Base-by-base conservation (phyloP, 2,329 filamentous ascomycete genomes). In the Aspergillus ustus region DNA sequence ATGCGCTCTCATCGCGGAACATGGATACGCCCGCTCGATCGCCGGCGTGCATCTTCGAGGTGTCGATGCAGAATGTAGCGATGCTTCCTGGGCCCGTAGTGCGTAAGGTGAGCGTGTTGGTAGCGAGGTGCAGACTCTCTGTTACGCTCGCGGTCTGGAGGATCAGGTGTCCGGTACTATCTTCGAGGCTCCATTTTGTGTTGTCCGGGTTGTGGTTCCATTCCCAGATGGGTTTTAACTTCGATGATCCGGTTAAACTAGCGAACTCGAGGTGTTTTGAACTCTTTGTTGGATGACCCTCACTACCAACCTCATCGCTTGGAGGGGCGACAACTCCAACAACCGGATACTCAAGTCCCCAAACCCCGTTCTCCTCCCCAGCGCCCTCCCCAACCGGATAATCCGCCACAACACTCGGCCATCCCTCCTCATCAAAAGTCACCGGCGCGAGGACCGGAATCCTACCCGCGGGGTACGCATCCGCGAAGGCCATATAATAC, bases 271-370 rank as follows among this genome's bases (percentile, higher is more conserved):
- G 15, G 6, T 11, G 13, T 15, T 25, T 25, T 11, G 13, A 2
- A 40, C 11, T 5, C 9, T 4, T 40, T 13, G 34, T 1, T 13
- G 34, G 3, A n/a, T 73, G 67, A 1, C 15, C 34, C 15, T 40
- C 2, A 15, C 5, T 11, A 6, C 13, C 34, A n/a, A n/a, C n/a
- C n/a, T n/a, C n/a, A n/a, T n/a, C n/a, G n/a, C n/a, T n/a, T n/a
- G n/a, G n/a, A n/a, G n/a, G n/a, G 72, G 62, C 85, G 85, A 55
- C 34, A 58, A 20, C 11, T 31, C 53, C 13, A 46, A 29, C 1
- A 25, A 25, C 25, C 9, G 34, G 34, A 40, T 40, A 40, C 34
- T 40, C 34, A 11, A 40, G 11, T 5, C 13, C 4, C 34, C 34
- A 40, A 9, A 15, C 11, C 34, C 34, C 34, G 11, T 40, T 40